phyloP scores from a whole-genome alignment of 1,139 yeast genomes.

The Saccharomyces hybrid region DNA sequence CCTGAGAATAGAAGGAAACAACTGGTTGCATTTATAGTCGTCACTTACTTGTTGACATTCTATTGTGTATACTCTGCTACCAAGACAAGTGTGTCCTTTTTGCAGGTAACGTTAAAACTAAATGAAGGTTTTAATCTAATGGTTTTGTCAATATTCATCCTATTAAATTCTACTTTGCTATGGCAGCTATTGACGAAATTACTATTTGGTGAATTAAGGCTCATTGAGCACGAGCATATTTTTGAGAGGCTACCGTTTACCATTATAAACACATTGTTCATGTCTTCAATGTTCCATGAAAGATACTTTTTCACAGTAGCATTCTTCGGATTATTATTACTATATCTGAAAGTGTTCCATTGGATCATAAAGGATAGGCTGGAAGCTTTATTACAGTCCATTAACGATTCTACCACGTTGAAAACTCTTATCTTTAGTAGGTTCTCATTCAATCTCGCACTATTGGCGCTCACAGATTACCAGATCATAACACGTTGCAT shows the following conservation, averaged over 20 bases:
- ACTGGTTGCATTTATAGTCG: slow-evolving; percentile 9
- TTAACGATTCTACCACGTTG: slow-evolving; percentile 32
- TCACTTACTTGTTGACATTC: slow-evolving; percentile 10
- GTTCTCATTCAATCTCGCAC: slow-evolving; percentile 34
- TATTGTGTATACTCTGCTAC: slow-evolving; percentile 8
- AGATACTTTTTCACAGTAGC: slow-evolving; percentile 44
- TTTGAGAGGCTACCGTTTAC: slow-evolving; percentile 63
- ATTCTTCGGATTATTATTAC: slow-evolving; percentile 35
- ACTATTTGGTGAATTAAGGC: slow-evolving; percentile 68
- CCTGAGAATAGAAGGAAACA: slow-evolving; percentile 12
- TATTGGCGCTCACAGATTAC: slow-evolving; percentile 45
- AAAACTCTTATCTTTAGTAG: slow-evolving; percentile 32
- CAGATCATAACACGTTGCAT: slow-evolving; percentile 48
- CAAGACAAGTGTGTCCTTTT: slow-evolving; percentile 15
- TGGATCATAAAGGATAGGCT: slow-evolving; percentile 62
- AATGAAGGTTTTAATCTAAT: slow-evolving; percentile 38
- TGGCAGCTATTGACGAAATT: slow-evolving; percentile 32
- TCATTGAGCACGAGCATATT: slow-evolving; percentile 70
- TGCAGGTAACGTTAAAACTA: slow-evolving; percentile 32
- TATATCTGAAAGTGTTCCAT: slow-evolving; percentile 63
- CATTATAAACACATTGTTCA: slow-evolving; percentile 55
- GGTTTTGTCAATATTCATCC: slow-evolving; percentile 30
- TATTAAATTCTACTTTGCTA: slow-evolving; percentile 23
- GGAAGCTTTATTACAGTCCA: slow-evolving; percentile 42
- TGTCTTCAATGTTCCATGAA: slow-evolving; percentile 54